phyloP scores from a whole-genome alignment of 352 stramenopile genomes.

The Pythium volutum region DNA sequence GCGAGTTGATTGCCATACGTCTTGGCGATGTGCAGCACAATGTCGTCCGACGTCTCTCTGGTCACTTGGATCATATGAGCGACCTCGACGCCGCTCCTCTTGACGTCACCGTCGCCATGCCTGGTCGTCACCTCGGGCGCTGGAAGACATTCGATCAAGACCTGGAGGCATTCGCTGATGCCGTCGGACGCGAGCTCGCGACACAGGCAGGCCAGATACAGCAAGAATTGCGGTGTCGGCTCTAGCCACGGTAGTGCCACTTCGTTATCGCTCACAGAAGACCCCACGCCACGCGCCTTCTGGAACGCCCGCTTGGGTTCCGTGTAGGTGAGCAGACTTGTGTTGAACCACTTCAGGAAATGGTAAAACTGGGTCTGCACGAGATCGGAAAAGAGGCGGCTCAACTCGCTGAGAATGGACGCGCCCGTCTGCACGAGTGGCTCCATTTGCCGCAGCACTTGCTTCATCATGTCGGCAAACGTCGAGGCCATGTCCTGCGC shows the following conservation, averaged over 20 bases:
- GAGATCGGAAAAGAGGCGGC: conserved; percentile 68
- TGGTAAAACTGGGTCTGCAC: conserved; percentile 79
- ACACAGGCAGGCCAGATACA: conserved; percentile 72
- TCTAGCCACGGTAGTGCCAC: conserved; percentile 52
- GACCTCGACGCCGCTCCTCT: conserved; percentile 41
- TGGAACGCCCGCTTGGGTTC: conserved; percentile 65
- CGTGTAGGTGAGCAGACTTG: conserved; percentile 56
- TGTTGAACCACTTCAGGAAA: conserved; percentile 83
- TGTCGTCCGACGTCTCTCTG: conserved; percentile 47
- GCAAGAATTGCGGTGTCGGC: conserved; percentile 56
- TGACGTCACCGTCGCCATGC: conserved; percentile 8
- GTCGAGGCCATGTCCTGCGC: conserved; percentile 49
- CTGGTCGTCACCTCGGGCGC: conserved; percentile 1
- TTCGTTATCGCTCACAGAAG: conserved; percentile 28
- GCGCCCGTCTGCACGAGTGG: conserved; percentile 67
- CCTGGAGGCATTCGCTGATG: conserved; percentile 67
- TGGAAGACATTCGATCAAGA: conserved; percentile 69
- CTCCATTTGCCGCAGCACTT: conserved; percentile 76
- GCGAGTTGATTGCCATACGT: conserved; percentile 61
- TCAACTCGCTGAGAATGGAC: conserved; percentile 67
- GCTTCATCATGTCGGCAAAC: conserved; percentile 76
- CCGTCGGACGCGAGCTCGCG: conserved; percentile 58
- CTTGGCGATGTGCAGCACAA: conserved; percentile 63
- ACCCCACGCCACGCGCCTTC: background rate
- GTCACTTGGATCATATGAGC: conserved; percentile 78